Evolutionary conservation across 2,329 filamentous ascomycete species (phyloP), one percentile per base, ranked within the genome.

Genomic region (Colletotrichum sp.): DNA sequence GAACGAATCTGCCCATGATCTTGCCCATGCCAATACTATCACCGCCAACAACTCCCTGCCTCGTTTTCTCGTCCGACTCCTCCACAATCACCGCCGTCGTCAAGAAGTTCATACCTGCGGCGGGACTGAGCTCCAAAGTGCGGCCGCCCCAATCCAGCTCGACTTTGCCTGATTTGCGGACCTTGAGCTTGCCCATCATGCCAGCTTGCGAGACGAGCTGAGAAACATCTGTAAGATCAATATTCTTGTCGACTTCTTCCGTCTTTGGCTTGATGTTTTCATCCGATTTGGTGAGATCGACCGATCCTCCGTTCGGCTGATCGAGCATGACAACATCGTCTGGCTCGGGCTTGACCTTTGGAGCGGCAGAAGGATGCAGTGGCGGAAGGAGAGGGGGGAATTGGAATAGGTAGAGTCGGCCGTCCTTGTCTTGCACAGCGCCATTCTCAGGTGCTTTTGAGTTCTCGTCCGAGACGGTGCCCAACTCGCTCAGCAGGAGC

Each of bases 111-210:
- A 89, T 87, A 68, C 88, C 89, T 15, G 89, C 86, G 24, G 89
- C 90, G 5, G 86, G 84, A 43, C 84, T 85, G 77, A 93, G 84
- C 79, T 89, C 87, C 72, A 93, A 85, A 43, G 84, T 86, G 76
- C 87, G 88, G 30, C 92, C 91, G 66, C 92, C 92, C 91, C 91
- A 93, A 82, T 89, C 88, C 36, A 93, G 84, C 82, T 93, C 90
- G 4, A 92, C 89, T 75, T 89, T 90, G 77, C 92, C 92, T 10
- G 91, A 93, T 81, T 90, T 89, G 75, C 91, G 89, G 60, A 93
- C 89, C 71, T 90, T 87, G 67, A 93, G 86, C 79, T 89, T 89
- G 55, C 92, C 92, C 66, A 93, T 86, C 80, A 87, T 89, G n/a
- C 92, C 92, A 72, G 90, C 90, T 69, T 89, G 86, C 18, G 85